Conservation (phyloP, 208 protist genomes). For the Borovskyia barvae region DNA sequence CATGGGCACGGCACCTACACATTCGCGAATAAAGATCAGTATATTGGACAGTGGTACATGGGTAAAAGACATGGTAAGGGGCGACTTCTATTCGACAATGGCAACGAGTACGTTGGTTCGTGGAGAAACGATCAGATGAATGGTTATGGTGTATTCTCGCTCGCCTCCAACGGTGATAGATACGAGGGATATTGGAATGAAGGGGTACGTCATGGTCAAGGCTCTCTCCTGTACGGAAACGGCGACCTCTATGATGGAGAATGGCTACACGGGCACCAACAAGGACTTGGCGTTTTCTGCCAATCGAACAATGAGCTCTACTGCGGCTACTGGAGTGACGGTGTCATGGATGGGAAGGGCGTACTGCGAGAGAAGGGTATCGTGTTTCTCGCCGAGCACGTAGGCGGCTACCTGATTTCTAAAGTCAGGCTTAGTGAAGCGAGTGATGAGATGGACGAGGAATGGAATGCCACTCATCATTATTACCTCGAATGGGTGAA, state of each 20-base stretch:
- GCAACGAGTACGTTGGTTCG: constrained; percentile 60
- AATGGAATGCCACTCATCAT: constrained; percentile 17
- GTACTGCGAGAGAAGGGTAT: constrained; percentile 43
- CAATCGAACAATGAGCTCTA: constrained; percentile 59
- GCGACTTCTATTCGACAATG: constrained; percentile 43
- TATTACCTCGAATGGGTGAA: constrained; percentile 19
- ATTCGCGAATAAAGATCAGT: constrained; percentile 57
- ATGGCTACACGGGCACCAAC: constrained; percentile 42
- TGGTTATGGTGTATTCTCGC: constrained; percentile 54
- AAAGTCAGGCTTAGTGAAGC: constrained; percentile 18
- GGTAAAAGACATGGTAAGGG: constrained; percentile 74
- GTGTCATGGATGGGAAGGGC: constrained; percentile 66
- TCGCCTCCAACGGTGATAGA: constrained; percentile 35
- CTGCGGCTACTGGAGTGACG: constrained; percentile 62
- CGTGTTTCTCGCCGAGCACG: constrained; percentile 50
- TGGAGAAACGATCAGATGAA: constrained; percentile 63
- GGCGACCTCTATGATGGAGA: constrained; percentile 64
- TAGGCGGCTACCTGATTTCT: constrained; percentile 49
- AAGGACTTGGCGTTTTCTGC: constrained; percentile 50
- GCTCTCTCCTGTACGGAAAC: constrained; percentile 41
- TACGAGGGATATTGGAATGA: constrained; percentile 67
- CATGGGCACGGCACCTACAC: constrained; percentile 66
- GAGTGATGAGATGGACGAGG: constrained; percentile 15
- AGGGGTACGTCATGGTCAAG: constrained; percentile 40
- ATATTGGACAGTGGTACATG: constrained; percentile 64